A percentile compares a stretch with the other conserved stretches of the same genome.
phyloP scores from a whole-genome alignment of 169 alveolate species.

The Ichthyophthirius multifiliis region DNA sequence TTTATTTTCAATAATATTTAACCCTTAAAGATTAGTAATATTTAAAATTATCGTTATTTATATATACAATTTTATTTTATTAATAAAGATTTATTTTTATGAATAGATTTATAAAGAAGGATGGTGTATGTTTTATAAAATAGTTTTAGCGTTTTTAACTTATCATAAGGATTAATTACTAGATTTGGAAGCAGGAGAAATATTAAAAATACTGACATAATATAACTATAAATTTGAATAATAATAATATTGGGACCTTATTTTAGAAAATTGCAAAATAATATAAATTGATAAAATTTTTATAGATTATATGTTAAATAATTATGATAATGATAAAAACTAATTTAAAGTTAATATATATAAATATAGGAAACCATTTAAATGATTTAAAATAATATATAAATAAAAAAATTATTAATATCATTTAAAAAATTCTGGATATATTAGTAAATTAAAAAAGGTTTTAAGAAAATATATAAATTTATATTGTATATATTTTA shows the following conservation, averaged over 20 bases:
- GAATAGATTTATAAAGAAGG: neutral
- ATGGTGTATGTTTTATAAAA: constrained; percentile 2
- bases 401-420: no score
- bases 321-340: neutral
- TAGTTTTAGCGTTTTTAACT: neutral
- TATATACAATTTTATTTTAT: neutral
- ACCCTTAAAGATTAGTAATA: neutral
- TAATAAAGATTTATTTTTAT: neutral
- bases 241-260: neutral
- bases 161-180: neutral
- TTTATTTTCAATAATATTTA: neutral
- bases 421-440: no score
- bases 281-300: neutral
- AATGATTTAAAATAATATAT: no score
- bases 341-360: no score
- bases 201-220: neutral
- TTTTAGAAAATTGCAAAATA: neutral
- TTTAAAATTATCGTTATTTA: neutral
- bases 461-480: no score
- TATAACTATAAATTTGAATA: neutral
- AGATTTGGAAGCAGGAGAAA: neutral
- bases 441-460: no score
- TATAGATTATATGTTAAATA: neutral
- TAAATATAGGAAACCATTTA: no score
- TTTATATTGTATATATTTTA: no score